These are phyloP conservation scores for Hippophae gyantsensis DNA, from an alignment of 306 rosid genomes.

Conservation along the genomic window DNA sequence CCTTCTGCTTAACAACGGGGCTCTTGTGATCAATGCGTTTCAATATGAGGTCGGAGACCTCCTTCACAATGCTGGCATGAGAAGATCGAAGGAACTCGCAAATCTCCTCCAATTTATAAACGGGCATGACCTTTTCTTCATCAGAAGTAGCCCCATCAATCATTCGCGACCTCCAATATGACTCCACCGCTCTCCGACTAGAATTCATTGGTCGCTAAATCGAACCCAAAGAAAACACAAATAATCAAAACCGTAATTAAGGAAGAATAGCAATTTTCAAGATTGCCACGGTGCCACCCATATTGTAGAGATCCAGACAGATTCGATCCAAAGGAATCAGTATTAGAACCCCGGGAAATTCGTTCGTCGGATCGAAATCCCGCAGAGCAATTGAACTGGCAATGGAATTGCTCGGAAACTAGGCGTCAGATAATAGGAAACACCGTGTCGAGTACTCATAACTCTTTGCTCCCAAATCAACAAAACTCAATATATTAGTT, in stretches of 20 bases:
- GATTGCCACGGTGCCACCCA: conserved; percentile 2
- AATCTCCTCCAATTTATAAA: conserved; percentile 82
- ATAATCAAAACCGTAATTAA: neutral
- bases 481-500: too few relatives aligned
- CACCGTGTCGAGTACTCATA: too few relatives aligned
- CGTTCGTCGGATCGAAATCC: conserved; percentile 1
- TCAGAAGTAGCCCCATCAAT: conserved; percentile 82
- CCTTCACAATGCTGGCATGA: conserved; percentile 82
- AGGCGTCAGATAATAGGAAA: too few relatives aligned
- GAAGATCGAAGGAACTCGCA: conserved; percentile 79
- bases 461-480: too few relatives aligned
- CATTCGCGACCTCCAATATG: conserved; percentile 86
- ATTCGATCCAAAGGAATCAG: conserved; percentile 13
- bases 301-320: conserved; percentile 8
- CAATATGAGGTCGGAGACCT: conserved; percentile 67
- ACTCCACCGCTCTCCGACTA: conserved; percentile 96
- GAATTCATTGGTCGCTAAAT: conserved; percentile 61
- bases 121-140: conserved; percentile 90
- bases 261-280: neutral
- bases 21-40: conserved; percentile 87
- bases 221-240: neutral
- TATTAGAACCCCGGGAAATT: neutral
- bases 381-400: too few relatives aligned
- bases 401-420: too few relatives aligned
- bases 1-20: conserved; percentile 95